Conservation (phyloP, 2,329 filamentous ascomycete species). For the Aureobasidium leucospermi region DNA sequence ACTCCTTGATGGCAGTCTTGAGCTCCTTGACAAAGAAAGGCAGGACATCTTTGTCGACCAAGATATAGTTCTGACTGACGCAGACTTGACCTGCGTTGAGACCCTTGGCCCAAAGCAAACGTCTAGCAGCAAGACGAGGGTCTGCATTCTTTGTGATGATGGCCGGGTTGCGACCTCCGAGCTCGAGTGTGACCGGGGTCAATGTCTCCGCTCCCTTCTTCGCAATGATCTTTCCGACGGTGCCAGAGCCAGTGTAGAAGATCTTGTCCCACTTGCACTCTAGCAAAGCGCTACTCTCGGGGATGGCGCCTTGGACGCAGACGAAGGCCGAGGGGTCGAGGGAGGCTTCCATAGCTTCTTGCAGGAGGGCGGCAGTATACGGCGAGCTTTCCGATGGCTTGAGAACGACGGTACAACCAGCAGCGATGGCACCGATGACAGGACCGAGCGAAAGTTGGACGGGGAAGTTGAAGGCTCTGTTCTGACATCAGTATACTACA, state of each 20-base stretch:
- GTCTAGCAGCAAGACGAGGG: constrained; percentile 68
- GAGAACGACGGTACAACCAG: constrained; percentile 80
- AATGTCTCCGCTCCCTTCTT: constrained; percentile 48
- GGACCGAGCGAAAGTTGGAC: constrained; percentile 72
- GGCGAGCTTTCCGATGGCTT: constrained; percentile 86
- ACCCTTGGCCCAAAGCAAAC: constrained; percentile 83
- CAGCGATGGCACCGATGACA: constrained; percentile 81
- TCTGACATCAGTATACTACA: neutral
- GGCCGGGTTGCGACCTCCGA: constrained; percentile 86
- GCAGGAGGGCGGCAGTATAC: constrained; percentile 66
- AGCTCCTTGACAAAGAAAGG: constrained; percentile 67
- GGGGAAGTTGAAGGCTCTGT: constrained; percentile 83
- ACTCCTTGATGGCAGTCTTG: constrained; percentile 62
- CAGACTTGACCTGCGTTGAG: constrained; percentile 87
- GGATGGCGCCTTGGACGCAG: constrained; percentile 71
- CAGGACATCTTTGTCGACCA: constrained; percentile 70
- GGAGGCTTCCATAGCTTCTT: constrained; percentile 66
- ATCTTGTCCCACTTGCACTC: constrained; percentile 96
- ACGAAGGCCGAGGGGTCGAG: constrained; percentile 72
- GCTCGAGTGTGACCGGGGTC: constrained; percentile 81
- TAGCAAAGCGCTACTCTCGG: constrained; percentile 74
- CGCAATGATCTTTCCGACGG: constrained; percentile 57
- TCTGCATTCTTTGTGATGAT: constrained; percentile 83
- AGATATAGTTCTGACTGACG: constrained; percentile 84
- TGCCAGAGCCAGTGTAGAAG: constrained; percentile 80